A percentile compares a stretch with the other conserved stretches of the same genome.
Evolutionary conservation across 352 stramenopile genomes (phyloP).

Genomic region (Phytopythium ostracodes): DNA sequence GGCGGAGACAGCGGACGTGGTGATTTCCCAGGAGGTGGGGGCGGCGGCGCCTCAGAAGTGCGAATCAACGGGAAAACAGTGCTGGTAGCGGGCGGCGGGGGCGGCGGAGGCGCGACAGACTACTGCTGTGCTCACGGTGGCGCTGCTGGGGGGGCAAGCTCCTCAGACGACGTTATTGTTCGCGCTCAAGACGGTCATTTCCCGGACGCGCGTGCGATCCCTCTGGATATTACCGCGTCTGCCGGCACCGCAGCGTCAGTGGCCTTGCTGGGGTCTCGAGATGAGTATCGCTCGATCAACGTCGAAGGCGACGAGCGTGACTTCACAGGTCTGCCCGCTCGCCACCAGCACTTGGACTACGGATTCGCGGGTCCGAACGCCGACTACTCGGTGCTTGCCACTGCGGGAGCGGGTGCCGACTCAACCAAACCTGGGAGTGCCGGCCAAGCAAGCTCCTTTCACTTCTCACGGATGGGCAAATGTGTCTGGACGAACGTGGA

Average conservation of each 20-base stretch:
- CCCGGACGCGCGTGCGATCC: slow-evolving; percentile 30
- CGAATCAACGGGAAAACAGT: slow-evolving; percentile 36
- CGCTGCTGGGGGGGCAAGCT: slow-evolving; percentile 37
- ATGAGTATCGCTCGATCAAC: slow-evolving; percentile 62
- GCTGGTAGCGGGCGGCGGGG: slow-evolving; percentile 66
- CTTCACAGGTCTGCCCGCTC: slow-evolving; percentile 32
- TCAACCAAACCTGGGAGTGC: slow-evolving; percentile 19
- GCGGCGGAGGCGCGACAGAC: slow-evolving; percentile 62
- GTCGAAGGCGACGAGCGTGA: slow-evolving; percentile 45
- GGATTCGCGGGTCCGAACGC: slow-evolving; percentile 36
- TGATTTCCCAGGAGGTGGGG: slow-evolving; percentile 53
- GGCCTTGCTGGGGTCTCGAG: slow-evolving; percentile 10
- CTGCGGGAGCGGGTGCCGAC: slow-evolving; percentile 35
- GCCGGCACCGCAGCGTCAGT: slow-evolving; percentile 1
- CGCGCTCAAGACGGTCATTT: slow-evolving; percentile 30
- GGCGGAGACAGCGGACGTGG: slow-evolving; percentile 54
- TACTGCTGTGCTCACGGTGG: slow-evolving; percentile 79
- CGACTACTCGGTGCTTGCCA: slow-evolving; percentile 57
- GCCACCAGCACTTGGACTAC: slow-evolving; percentile 50
- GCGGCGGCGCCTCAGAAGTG: slow-evolving; percentile 58
- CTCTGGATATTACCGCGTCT: slow-evolving; percentile 27
- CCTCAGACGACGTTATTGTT: slow-evolving; percentile 9
- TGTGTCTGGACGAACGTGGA: slow-evolving; percentile 23
- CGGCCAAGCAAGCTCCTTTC: slow-evolving; percentile 42
- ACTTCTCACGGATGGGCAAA: slow-evolving; percentile 35